A percentile compares a stretch with the other conserved stretches of the same genome.
phyloP scores from a whole-genome alignment of 2,329 filamentous ascomycete genomes.

The Ophiostoma australiae region DNA sequence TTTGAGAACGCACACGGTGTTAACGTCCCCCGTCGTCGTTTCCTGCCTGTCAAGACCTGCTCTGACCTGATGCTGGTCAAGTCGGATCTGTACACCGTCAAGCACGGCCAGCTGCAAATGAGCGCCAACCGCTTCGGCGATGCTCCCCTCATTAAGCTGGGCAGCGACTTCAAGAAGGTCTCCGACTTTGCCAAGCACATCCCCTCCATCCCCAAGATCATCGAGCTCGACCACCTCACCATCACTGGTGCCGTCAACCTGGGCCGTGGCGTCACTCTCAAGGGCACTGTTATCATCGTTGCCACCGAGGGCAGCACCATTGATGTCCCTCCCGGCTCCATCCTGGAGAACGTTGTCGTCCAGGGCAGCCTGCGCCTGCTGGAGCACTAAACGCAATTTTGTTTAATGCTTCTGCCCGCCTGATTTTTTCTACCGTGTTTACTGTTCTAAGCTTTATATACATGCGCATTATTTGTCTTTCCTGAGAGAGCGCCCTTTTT shows the following conservation, averaged over 20 bases:
- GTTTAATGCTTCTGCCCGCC: neutral
- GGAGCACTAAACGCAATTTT: constrained; percentile 51
- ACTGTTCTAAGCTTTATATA: neutral
- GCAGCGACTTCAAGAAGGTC: constrained; percentile 99
- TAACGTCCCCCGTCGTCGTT: constrained; percentile 94
- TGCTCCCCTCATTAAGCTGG: constrained; percentile 96
- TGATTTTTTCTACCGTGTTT: neutral
- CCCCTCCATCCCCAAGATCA: constrained; percentile 80
- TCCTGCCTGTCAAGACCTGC: constrained; percentile 99
- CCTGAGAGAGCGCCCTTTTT: neutral
- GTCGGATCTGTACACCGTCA: constrained; percentile 96
- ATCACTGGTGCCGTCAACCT: constrained; percentile 97
- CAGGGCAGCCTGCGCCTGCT: constrained; percentile 83
- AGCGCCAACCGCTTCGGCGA: constrained; percentile 95
- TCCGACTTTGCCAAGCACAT: constrained; percentile 92
- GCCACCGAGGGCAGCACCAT: constrained; percentile 97
- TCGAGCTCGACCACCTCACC: constrained; percentile 90
- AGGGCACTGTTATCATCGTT: constrained; percentile 98
- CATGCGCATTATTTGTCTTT: constrained; percentile 12
- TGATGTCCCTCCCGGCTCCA: constrained; percentile 91
- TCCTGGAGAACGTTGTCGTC: constrained; percentile 97
- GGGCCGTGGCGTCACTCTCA: constrained; percentile 88
- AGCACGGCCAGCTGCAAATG: constrained; percentile 97
- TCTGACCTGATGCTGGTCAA: constrained; percentile 99
- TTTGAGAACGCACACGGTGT: constrained; percentile 98